Conservation (phyloP, 306 rosid species). For the Ziziphus jujuba region DNA sequence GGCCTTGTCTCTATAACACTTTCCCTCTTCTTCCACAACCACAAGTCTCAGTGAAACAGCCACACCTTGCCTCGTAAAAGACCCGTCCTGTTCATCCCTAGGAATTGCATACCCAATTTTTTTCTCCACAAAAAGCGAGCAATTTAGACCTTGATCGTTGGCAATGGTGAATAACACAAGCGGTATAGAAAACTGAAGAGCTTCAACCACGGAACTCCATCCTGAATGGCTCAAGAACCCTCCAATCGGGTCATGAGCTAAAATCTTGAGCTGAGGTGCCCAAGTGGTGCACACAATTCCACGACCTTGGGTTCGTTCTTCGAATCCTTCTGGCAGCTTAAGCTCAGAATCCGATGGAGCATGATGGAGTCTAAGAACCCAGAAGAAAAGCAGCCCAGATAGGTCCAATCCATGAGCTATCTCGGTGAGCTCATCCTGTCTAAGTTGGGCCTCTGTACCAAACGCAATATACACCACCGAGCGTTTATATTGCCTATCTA, state of each 20-base stretch:
- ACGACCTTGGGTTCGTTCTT: constrained; percentile 28
- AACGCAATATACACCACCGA: constrained; percentile 52
- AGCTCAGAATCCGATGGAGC: neutral
- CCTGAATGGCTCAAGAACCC: constrained; percentile 50
- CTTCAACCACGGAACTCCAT: constrained; percentile 47
- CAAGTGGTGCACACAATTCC: constrained; percentile 44
- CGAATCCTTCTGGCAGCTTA: constrained; percentile 47
- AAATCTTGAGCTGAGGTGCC: constrained; percentile 44
- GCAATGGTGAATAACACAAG: constrained; percentile 28
- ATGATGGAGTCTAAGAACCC: constrained; percentile 31
- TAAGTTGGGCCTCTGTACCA: constrained; percentile 46
- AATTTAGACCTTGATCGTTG: constrained; percentile 32
- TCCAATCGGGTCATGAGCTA: constrained; percentile 38
- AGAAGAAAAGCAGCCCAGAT: constrained; percentile 35
- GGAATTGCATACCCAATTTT: constrained; percentile 9
- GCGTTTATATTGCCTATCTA: constrained; percentile 26
- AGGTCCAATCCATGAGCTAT: constrained; percentile 49
- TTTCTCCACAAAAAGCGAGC: constrained; percentile 35
- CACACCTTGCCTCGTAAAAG: constrained; percentile 14
- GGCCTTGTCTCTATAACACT: constrained; percentile 8
- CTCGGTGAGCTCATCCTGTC: constrained; percentile 35
- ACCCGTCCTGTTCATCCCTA: constrained; percentile 11
- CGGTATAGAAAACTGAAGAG: constrained; percentile 20
- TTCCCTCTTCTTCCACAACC: constrained; percentile 22
- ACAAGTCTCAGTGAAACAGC: constrained; percentile 18